phyloP scores from a whole-genome alignment of 768 basidiomycete species.

The Tulasnella sp. region DNA sequence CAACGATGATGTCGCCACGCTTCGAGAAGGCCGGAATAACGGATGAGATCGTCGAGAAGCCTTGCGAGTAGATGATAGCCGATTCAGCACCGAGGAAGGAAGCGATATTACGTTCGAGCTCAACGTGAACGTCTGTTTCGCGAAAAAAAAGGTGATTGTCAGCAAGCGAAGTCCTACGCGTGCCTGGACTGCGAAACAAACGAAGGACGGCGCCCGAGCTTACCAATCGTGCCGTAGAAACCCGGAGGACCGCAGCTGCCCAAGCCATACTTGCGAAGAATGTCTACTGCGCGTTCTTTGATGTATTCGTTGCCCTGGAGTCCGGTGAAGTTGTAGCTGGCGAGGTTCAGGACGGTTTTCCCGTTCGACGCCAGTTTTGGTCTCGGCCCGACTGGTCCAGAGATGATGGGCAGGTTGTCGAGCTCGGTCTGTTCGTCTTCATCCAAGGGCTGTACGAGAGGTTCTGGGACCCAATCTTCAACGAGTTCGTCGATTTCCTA shows the following conservation, averaged over 20 bases:
- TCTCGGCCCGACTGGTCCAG: constrained; percentile 77
- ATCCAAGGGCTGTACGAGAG: constrained; percentile 62
- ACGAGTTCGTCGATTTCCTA: constrained; percentile 97
- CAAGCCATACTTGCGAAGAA: constrained; percentile 81
- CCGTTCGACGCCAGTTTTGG: constrained; percentile 70
- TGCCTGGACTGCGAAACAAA: neutral
- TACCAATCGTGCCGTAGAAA: constrained; percentile 94
- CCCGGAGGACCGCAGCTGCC: constrained; percentile 95
- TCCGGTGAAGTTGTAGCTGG: constrained; percentile 88
- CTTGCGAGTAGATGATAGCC: constrained; percentile 90
- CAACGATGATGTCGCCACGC: constrained; percentile 96
- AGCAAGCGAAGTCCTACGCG: neutral
- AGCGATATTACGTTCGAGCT: constrained; percentile 83
- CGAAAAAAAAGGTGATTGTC: neutral
- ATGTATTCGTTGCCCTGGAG: constrained; percentile 83
- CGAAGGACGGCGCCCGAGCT: constrained; percentile 36
- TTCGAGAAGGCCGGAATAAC: constrained; percentile 98
- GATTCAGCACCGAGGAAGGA: constrained; percentile 86
- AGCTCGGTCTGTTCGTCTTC: constrained; percentile 63
- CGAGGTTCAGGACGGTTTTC: constrained; percentile 78
- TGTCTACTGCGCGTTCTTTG: constrained; percentile 80
- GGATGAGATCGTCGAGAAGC: constrained; percentile 85
- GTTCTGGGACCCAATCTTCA: constrained; percentile 89
- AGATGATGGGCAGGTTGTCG: constrained; percentile 68
- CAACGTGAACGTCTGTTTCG: constrained; percentile 78